Conservation (phyloP, 805 yeast species). For the Wickerhamiella nectarea region DNA sequence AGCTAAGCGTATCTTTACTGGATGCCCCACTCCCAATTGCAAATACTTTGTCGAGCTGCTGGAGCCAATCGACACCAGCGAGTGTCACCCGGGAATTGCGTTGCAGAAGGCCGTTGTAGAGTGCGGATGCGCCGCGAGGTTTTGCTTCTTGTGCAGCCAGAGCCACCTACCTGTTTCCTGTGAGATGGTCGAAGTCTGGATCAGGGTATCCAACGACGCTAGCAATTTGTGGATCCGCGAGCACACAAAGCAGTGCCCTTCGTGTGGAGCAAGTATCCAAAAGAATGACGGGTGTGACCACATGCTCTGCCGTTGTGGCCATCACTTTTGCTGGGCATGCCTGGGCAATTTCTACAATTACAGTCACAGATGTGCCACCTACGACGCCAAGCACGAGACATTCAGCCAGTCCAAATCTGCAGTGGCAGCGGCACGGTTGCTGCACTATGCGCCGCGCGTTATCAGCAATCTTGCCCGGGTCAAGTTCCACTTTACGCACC, state of each 20-base stretch:
- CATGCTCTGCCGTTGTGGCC: constrained; percentile 70
- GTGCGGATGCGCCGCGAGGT: constrained; percentile 53
- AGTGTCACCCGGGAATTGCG: background rate
- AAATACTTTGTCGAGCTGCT: constrained; percentile 20
- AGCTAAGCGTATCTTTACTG: constrained; percentile 12
- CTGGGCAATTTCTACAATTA: constrained; percentile 47
- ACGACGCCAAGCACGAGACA: background rate
- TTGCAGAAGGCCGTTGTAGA: constrained; percentile 29
- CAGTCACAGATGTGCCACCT: background rate
- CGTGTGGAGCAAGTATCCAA: constrained; percentile 67
- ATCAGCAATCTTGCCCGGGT: background rate
- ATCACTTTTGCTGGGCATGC: constrained; percentile 93
- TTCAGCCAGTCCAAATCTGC: background rate
- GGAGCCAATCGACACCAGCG: background rate
- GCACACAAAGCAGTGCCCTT: constrained; percentile 77
- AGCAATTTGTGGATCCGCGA: constrained; percentile 80
- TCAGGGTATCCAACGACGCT: constrained; percentile 67
- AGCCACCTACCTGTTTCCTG: constrained; percentile 85
- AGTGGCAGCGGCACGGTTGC: background rate
- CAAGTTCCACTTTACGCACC: background rate
- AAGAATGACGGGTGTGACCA: constrained; percentile 96
- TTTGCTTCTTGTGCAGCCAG: constrained; percentile 63
- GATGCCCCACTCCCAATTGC: constrained; percentile 19
- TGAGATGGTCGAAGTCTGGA: constrained; percentile 52
- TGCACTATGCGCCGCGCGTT: constrained; percentile 11